Base-by-base conservation (phyloP, 768 basidiomycete genomes). In the Phaeotremella skinneri region DNA sequence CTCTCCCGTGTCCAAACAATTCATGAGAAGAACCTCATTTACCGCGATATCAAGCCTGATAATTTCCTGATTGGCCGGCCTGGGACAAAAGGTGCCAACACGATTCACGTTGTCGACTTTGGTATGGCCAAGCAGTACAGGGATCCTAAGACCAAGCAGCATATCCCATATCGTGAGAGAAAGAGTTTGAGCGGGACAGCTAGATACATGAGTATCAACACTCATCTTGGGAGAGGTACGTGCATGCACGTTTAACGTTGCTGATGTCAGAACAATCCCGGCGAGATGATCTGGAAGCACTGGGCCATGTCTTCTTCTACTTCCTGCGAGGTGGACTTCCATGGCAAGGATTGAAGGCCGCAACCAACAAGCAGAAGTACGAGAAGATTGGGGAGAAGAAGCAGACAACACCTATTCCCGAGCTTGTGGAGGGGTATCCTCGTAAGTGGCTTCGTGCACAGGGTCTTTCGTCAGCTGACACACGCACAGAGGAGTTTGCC, bases 371-470 rank as follows among this genome's bases (percentile, higher is more conserved):
- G 81, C 96, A 98, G 78, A 98, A 98, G 82, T 99, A 99, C 80
- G 94, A 99, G 82, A 99, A 98, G 83, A 99, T 99, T 77, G 94
- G 94, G 63, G 94, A 99, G 82, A 99, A 99, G 87, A 99, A 79
- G 83, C 96, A 98, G 81, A 89, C 89, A 14, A 98, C 96, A 27
- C 88, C 89, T 5, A 97, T 99, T 78, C 94, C 91, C 80, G 96
- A 99, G 74, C 83, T 99, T 25, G 91, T 88, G 71, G 96, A 98
- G 69, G 90, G 91, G 57, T 92, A 87, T 81, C 94, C 96, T 52
- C 67, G 68, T 73, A 39, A 64, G 70, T 63, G 16, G 26, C 37
- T 49, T 27, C 26, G 55, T 11, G 14, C 45, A n/a, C 13, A 34
- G 31, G 5, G 21, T 11, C n/a, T 16, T 32, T 9, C 52, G 30